phyloP scores from a whole-genome alignment of 2,329 filamentous ascomycete genomes.

The Ophiocordyceps camponoti-saundersi region DNA sequence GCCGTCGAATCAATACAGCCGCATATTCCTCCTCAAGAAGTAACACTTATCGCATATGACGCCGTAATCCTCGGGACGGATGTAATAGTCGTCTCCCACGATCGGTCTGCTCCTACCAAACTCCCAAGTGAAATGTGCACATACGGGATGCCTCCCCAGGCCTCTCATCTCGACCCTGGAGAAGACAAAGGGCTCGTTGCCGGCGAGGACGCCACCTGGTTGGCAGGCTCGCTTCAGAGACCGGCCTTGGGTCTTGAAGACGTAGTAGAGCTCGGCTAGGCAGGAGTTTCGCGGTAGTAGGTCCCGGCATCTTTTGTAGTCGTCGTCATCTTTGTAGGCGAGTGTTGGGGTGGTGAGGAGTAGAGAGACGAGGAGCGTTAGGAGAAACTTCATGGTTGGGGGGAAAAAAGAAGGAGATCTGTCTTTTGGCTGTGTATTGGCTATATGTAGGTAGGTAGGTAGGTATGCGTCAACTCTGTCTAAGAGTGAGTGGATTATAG shows the following conservation, averaged over 20 bases:
- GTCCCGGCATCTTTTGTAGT: not conserved
- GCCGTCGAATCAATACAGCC: not conserved
- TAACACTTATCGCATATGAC: not conserved
- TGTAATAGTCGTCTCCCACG: not conserved
- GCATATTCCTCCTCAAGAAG: not conserved
- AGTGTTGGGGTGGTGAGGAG: not conserved
- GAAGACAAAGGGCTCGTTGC: not conserved
- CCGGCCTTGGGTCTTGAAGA: not conserved
- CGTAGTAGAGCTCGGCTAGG: not conserved
- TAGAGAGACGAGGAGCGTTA: not conserved
- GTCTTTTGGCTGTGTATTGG: too few relatives aligned
- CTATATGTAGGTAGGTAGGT: too few relatives aligned
- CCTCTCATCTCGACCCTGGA: not conserved
- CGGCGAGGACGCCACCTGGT: not conserved
- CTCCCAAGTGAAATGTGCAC: not conserved
- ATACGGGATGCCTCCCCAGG: not conserved
- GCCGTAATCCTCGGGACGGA: not conserved
- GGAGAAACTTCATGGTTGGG: not conserved
- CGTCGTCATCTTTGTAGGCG: not conserved
- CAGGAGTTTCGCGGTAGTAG: not conserved
- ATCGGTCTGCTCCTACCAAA: not conserved
- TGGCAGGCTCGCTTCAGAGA: not conserved
- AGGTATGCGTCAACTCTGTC: too few relatives aligned
- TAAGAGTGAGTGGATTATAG: too few relatives aligned
- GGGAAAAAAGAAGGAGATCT: too few relatives aligned